phyloP scores from a whole-genome alignment of 192 early-diverging fungal species.

The Backusella mclennaniae region DNA sequence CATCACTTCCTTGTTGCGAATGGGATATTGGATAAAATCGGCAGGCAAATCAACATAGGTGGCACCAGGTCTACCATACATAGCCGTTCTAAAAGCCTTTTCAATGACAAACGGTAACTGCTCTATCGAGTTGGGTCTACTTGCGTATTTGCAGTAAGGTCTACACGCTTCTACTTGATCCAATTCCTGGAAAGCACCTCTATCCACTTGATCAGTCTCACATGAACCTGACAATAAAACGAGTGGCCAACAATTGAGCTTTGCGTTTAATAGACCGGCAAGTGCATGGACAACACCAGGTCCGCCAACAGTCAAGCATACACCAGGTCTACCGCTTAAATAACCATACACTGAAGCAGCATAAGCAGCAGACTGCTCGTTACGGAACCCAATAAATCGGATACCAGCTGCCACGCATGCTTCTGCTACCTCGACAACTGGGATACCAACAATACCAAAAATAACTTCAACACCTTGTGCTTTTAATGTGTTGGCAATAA shows the following conservation, averaged over 20 bases:
- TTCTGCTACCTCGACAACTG: conserved; percentile 75
- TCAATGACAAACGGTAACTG: conserved; percentile 54
- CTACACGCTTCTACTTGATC: conserved; percentile 63
- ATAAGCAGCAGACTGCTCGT: conserved; percentile 76
- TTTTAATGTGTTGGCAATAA: conserved; percentile 58
- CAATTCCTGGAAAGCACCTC: conserved; percentile 73
- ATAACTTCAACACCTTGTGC: conserved; percentile 58
- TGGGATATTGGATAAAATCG: conserved; percentile 58
- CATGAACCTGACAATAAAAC: conserved; percentile 64
- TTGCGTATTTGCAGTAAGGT: conserved; percentile 61
- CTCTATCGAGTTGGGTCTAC: conserved; percentile 44
- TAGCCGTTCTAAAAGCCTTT: conserved; percentile 49
- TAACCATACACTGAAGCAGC: conserved; percentile 64
- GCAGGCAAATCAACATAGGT: conserved; percentile 68
- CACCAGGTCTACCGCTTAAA: conserved; percentile 61
- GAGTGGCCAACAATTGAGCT: conserved; percentile 70
- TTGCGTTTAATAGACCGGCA: conserved; percentile 66
- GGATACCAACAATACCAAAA: conserved; percentile 80
- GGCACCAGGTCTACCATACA: conserved; percentile 62
- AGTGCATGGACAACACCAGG: conserved; percentile 74
- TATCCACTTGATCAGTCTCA: conserved; percentile 51
- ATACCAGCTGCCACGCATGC: conserved; percentile 67
- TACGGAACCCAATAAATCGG: conserved; percentile 67
- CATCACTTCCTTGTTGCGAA: conserved; percentile 15
- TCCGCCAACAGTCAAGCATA: conserved; percentile 67